Conservation (phyloP, 164 flowering plant genomes). For the Chimonanthus praecox region DNA sequence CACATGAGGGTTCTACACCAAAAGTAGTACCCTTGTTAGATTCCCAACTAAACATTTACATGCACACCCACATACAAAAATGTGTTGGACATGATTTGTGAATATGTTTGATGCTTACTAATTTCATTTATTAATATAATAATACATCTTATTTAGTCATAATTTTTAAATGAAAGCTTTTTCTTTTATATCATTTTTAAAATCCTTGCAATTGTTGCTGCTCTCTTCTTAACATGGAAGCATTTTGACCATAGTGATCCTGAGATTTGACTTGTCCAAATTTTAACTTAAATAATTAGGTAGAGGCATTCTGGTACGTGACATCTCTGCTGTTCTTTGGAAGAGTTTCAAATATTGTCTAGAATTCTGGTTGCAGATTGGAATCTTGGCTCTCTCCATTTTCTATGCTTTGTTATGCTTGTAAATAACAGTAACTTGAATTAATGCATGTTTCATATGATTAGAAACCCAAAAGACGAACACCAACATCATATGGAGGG, state of each 20-base stretch:
- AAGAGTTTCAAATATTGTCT: neutral
- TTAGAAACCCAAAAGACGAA: constrained; percentile 92
- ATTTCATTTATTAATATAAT: too few species aligned
- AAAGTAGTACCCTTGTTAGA: too few species aligned
- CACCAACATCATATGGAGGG: constrained; percentile 72
- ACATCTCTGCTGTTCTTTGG: neutral
- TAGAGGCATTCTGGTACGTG: neutral
- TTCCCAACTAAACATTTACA: too few species aligned
- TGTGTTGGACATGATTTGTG: too few species aligned
- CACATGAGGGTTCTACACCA: too few species aligned
- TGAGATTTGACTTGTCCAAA: neutral
- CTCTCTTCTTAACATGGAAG: neutral
- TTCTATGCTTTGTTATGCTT: neutral
- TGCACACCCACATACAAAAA: too few species aligned
- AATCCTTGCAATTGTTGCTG: neutral
- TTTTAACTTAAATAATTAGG: neutral
- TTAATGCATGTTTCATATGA: constrained; percentile 6
- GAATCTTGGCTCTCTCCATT: neutral
- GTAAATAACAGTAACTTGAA: neutral
- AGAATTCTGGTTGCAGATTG: too few species aligned
- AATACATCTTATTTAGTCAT: too few species aligned
- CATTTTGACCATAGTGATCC: neutral
- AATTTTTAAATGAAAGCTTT: neutral
- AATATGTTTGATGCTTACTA: too few species aligned
- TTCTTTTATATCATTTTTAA: neutral